Base-by-base conservation (phyloP, 768 basidiomycete genomes). In the Suillus fuscotomentosus region DNA sequence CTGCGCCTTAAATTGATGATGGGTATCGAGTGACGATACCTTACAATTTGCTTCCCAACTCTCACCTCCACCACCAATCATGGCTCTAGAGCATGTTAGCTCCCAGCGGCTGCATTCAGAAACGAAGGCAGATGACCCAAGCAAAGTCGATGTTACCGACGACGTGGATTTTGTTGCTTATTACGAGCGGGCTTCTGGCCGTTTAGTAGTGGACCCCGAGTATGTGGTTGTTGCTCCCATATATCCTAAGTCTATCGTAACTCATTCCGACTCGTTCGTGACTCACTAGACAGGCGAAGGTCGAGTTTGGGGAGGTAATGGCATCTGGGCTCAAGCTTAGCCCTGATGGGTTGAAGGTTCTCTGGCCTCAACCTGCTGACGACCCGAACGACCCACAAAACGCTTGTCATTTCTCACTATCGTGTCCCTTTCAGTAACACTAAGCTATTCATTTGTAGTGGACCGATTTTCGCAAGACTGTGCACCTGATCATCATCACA, bases 141-240 rank as follows among this genome's bases (percentile, higher is more conserved):
- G 39, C 22, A 36, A 56, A 8, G 14, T 56, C n/a, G 55, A 56
- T 22, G 55, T 22, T 39, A 39, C 55, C 5, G 55, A 65, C 22
- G 73, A 72, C 1, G 53, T 83, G 7, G 79, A 83, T 62, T 65
- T 82, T 43, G 61, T 71, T 27, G 61, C 72, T 0, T 86, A 84
- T 64, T 86, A 88, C 56, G 86, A 88, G 66, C 72, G 79, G 13
- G 76, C 78, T 65, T 86, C 85, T 1, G 88, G 88, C 13, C 79
- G 87, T 22, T 75, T 89, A 47, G 84, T 89, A 60, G 77, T 89
- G 14, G 87, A 89, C 71, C 87, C 87, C 14, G 75, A 79, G 88
- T 86, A 64, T 27, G 85, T 80, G 51, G 31, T 39, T 38, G 9
- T 24, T 10, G n/a, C 5, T 38, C 13, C 6, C 0, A 38, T 1